Percentiles rank a stretch among this genome's conserved stretches.
These are phyloP conservation scores for Penicillium verrucosum DNA, from an alignment of 2,329 filamentous ascomycete genomes.

Conservation along the genomic window DNA sequence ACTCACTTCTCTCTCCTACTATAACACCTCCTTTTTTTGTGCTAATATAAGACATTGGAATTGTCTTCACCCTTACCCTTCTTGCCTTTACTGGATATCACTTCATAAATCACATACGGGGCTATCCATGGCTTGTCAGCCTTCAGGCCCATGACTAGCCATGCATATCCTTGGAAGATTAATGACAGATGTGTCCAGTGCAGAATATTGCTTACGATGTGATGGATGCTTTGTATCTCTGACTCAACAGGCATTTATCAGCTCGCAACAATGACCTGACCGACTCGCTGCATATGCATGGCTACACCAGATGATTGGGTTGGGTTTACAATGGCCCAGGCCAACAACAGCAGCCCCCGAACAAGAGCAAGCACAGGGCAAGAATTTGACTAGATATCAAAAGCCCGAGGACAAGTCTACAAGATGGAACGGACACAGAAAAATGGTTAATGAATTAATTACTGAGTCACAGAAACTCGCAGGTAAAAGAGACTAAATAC, in stretches of 20 bases:
- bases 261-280: neutral
- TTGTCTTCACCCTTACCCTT: too few species aligned
- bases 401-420: neutral
- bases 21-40: neutral
- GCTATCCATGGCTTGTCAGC: neutral
- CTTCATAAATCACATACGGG: neutral
- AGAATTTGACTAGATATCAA: neutral
- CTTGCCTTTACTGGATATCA: neutral
- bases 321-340: neutral
- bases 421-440: neutral
- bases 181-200: too few species aligned
- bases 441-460: conserved; percentile 12
- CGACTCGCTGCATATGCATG: neutral
- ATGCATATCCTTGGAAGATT: neutral
- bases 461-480: conserved; percentile 4
- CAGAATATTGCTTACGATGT: neutral
- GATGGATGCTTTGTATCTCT: neutral
- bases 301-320: neutral
- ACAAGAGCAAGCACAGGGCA: neutral
- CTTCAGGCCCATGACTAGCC: neutral
- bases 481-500: conserved; percentile 14
- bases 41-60: too few species aligned
- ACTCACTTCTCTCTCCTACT: neutral
- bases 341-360: neutral
- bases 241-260: neutral